Percentiles rank a stretch among this genome's conserved stretches.
Conservation (phyloP, 2,329 filamentous ascomycete genomes). For the Onygenales sp. region DNA sequence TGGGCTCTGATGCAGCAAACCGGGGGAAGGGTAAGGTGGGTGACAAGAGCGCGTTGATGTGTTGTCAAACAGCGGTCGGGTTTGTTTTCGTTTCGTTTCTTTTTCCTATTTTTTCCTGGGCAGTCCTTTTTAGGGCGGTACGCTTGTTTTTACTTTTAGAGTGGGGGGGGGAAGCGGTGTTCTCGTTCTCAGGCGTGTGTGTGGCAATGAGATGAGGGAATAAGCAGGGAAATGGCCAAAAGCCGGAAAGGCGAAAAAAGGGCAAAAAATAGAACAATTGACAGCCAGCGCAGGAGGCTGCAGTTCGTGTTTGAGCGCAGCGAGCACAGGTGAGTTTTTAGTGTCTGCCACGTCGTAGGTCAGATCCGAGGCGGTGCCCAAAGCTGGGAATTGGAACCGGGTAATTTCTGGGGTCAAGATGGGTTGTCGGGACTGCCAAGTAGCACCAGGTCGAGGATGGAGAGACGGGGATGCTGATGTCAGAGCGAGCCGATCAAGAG, state of each 20-base stretch:
- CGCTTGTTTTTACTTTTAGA: constrained; percentile 3
- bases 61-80: constrained; percentile 9
- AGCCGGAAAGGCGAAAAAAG: not conserved
- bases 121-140: not conserved
- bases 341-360: constrained; percentile 10
- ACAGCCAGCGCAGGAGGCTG: not conserved
- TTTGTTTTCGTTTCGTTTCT: constrained; percentile 5
- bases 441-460: not conserved
- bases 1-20: constrained; percentile 11
- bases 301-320: not conserved
- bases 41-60: constrained; percentile 9
- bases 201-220: not conserved
- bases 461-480: not conserved
- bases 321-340: not conserved
- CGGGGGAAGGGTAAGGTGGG: constrained; percentile 3
- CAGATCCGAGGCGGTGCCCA: constrained; percentile 11
- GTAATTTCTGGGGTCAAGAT: not conserved
- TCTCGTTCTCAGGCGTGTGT: not conserved
- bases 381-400: constrained; percentile 3
- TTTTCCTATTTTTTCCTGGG: constrained; percentile 1
- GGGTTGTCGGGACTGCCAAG: constrained; percentile 1
- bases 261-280: not conserved
- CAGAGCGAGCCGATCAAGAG: not conserved
- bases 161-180: not conserved
- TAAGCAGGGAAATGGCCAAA: not conserved